phyloP scores from a whole-genome alignment of 139 green algal genomes.

The Choricystis sp. region DNA sequence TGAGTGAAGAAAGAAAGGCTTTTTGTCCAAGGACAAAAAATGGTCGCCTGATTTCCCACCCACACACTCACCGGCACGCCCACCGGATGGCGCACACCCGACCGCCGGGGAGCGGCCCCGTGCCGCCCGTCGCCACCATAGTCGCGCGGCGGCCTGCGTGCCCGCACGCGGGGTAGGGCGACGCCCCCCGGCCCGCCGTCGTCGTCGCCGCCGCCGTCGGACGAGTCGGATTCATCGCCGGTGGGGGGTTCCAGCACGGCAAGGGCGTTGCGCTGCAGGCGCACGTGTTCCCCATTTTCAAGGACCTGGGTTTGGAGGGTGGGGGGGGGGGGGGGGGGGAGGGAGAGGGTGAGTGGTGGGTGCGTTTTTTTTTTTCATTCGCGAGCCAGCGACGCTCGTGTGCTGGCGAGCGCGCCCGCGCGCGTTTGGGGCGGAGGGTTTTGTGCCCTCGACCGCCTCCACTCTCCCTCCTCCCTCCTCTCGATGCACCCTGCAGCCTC shows the following conservation, averaged over 20 bases:
- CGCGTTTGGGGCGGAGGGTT: too few relatives aligned
- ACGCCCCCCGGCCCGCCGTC: neutral
- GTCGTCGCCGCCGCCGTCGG: conserved; percentile 14
- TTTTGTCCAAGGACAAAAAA: neutral
- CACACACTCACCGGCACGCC: neutral
- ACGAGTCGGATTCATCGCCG: conserved; percentile 20
- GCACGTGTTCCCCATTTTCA: conserved; percentile 41
- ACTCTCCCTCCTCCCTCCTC: too few relatives aligned
- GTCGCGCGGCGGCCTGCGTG: neutral
- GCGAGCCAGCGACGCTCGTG: too few relatives aligned
- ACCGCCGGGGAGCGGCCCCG: neutral
- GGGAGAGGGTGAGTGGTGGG: neutral
- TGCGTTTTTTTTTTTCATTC: neutral
- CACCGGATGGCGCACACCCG: too few relatives aligned
- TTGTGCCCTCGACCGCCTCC: too few relatives aligned
- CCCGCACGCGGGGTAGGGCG: conserved; percentile 3
- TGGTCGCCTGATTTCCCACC: neutral
- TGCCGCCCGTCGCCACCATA: neutral
- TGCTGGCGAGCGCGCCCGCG: too few relatives aligned
- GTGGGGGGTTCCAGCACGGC: conserved; percentile 32
- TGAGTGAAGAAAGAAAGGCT: neutral
- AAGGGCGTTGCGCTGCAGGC: conserved; percentile 61
- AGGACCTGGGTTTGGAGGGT: conserved; percentile 16
- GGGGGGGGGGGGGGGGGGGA: too few relatives aligned
- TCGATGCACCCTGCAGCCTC: too few relatives aligned